Conservation (phyloP, 495 filamentous ascomycete species). For the Aspergillus diversus region DNA sequence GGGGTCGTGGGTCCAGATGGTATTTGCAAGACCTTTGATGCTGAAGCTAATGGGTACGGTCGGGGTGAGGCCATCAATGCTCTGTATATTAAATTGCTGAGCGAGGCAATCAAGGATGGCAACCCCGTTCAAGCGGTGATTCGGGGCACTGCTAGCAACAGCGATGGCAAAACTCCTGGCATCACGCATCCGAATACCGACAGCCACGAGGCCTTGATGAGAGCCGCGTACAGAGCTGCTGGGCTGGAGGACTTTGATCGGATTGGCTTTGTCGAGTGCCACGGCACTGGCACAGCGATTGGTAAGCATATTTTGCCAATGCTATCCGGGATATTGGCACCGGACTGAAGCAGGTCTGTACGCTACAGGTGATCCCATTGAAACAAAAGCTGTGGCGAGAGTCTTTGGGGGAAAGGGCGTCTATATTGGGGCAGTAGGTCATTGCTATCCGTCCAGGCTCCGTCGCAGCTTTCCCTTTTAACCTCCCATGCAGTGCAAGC, state of each 20-base stretch:
- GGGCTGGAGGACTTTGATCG: conserved; percentile 24
- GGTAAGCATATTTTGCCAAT: background rate
- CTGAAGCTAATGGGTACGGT: conserved; percentile 63
- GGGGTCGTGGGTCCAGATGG: conserved; percentile 28
- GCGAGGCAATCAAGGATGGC: conserved; percentile 32
- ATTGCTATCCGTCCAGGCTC: background rate
- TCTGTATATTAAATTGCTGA: conserved; percentile 35
- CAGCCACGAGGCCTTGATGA: conserved; percentile 27
- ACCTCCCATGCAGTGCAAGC: conserved; percentile 24
- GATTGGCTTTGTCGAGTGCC: conserved; percentile 40
- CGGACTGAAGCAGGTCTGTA: background rate
- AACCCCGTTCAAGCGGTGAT: conserved; percentile 46
- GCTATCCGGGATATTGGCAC: background rate
- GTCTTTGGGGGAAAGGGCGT: conserved; percentile 39
- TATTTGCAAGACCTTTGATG: conserved; percentile 61
- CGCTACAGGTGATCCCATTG: conserved; percentile 18
- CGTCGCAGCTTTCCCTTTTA: background rate
- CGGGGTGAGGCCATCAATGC: conserved; percentile 58
- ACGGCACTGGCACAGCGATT: conserved; percentile 45
- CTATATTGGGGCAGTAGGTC: conserved; percentile 33
- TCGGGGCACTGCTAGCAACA: conserved; percentile 35
- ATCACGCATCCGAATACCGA: conserved; percentile 11
- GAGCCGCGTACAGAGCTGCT: conserved; percentile 33
- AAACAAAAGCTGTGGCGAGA: conserved; percentile 47
- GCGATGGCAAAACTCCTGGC: conserved; percentile 31